A percentile compares a stretch with the other conserved stretches of the same genome.
Evolutionary conservation across 1,284 basidiomycete genomes (phyloP).

Genomic region (Uromyces viciae-fabae): DNA sequence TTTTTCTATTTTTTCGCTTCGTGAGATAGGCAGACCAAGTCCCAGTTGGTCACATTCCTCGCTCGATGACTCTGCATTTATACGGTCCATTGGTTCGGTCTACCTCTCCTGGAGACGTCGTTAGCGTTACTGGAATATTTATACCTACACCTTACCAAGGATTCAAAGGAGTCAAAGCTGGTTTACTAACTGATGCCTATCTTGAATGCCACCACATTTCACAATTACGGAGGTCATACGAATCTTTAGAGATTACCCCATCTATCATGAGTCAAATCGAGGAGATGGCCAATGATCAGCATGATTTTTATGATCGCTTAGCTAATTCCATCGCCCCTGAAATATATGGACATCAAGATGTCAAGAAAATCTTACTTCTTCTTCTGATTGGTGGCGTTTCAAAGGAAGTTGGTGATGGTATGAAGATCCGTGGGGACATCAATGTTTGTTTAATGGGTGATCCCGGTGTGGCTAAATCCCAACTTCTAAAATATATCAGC

Average conservation of each 20-base stretch:
- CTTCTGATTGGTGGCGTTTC: constrained; percentile 93
- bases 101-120: constrained; percentile 93
- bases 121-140: constrained; percentile 84
- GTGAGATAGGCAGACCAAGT: constrained; percentile 84
- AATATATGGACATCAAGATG: constrained; percentile 96
- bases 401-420: constrained; percentile 89
- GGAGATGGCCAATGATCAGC: constrained; percentile 69
- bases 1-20: background rate
- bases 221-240: constrained; percentile 97
- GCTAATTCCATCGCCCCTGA: constrained; percentile 83
- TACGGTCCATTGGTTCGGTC: constrained; percentile 82
- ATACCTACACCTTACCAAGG: constrained; percentile 85
- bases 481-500: constrained; percentile 95
- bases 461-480: constrained; percentile 98
- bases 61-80: constrained; percentile 94
- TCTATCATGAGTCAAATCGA: constrained; percentile 71
- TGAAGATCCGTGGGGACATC: constrained; percentile 97
- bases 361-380: constrained; percentile 94
- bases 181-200: constrained; percentile 94
- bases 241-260: constrained; percentile 84
- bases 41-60: constrained; percentile 96
- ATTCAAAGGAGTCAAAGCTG: constrained; percentile 83
- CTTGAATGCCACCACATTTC: constrained; percentile 84
- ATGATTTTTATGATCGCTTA: constrained; percentile 74
- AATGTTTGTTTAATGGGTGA: constrained; percentile 99